Conservation (phyloP, 1,139 yeast species). For the Hansenula sp. region DNA sequence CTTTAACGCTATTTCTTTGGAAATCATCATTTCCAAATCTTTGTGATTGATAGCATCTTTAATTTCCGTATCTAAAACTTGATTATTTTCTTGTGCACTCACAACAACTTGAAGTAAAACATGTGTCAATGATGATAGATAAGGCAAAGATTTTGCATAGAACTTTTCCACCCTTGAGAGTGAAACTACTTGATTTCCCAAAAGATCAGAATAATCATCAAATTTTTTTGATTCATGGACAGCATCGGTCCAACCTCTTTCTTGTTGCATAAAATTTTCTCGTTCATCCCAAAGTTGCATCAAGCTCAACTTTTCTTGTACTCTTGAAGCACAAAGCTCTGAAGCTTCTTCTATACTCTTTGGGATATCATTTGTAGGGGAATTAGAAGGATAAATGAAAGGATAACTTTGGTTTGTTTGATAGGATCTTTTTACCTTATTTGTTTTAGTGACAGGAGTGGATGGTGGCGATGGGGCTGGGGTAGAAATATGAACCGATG, state of each 20-base stretch:
- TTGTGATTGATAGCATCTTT: conserved; percentile 12
- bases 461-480: conserved; percentile 85
- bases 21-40: conserved; percentile 47
- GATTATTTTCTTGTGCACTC: conserved; percentile 35
- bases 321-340: conserved; percentile 53
- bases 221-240: conserved; percentile 5
- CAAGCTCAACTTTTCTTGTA: conserved; percentile 56
- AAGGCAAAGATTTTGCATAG: conserved; percentile 48
- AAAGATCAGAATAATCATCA: conserved; percentile 9
- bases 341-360: conserved; percentile 77
- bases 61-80: conserved; percentile 3
- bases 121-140: conserved; percentile 57
- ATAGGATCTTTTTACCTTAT: conserved; percentile 62
- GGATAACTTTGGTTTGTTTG: conserved; percentile 82
- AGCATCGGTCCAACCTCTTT: conserved; percentile 57
- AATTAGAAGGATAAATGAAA: conserved; percentile 60
- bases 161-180: conserved; percentile 56
- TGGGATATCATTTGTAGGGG: conserved; percentile 44
- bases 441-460: conserved; percentile 42
- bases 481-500: conserved; percentile 73
- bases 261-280: conserved; percentile 66
- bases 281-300: conserved; percentile 72
- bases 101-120: conserved; percentile 62
- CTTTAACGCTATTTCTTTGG: conserved; percentile 63
- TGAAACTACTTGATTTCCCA: conserved; percentile 30